Percentiles rank a stretch among this genome's conserved stretches.
These are phyloP conservation scores for Metschnikowia drakensbergensis DNA, from an alignment of 805 yeast genomes.

Conservation along the genomic window DNA sequence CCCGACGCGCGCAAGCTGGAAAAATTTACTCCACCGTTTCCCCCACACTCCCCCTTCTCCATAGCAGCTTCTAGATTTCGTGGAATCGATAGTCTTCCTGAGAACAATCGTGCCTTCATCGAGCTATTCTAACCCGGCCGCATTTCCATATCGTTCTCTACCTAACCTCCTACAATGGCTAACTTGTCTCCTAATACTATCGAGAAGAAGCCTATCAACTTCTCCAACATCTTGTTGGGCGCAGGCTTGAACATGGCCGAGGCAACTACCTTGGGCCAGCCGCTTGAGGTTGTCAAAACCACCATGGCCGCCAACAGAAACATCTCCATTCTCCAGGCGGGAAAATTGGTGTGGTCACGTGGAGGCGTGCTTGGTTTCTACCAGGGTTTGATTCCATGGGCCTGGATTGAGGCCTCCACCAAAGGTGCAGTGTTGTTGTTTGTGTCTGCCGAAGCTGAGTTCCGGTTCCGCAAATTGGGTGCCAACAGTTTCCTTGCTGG, in stretches of 20 bases:
- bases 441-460: slow-evolving; percentile 90
- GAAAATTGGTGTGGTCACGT: slow-evolving; percentile 79
- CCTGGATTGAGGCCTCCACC: slow-evolving; percentile 99
- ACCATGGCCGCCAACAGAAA: slow-evolving; percentile 97
- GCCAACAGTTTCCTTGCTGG: slow-evolving; percentile 72
- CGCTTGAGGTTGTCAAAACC: slow-evolving; percentile 91
- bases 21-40: background rate
- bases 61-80: too few species aligned
- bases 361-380: slow-evolving; percentile 92
- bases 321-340: slow-evolving; percentile 62
- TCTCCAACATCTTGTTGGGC: slow-evolving; percentile 87
- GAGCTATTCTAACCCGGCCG: too few species aligned
- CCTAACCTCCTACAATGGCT: background rate
- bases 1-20: background rate
- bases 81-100: too few species aligned
- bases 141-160: too few species aligned
- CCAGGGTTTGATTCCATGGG: slow-evolving; percentile 99
- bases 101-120: too few species aligned
- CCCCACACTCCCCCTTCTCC: background rate
- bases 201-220: slow-evolving; percentile 81
- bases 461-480: slow-evolving; percentile 62
- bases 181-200: slow-evolving; percentile 21
- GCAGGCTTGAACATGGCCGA: slow-evolving; percentile 83
- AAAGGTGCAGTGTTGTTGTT: slow-evolving; percentile 95
- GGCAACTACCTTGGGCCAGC: slow-evolving; percentile 94